Evolutionary conservation across 495 filamentous ascomycete species (phyloP), one percentile per base, ranked within the genome.

Genomic region (Aspergillus heteromorphus): DNA sequence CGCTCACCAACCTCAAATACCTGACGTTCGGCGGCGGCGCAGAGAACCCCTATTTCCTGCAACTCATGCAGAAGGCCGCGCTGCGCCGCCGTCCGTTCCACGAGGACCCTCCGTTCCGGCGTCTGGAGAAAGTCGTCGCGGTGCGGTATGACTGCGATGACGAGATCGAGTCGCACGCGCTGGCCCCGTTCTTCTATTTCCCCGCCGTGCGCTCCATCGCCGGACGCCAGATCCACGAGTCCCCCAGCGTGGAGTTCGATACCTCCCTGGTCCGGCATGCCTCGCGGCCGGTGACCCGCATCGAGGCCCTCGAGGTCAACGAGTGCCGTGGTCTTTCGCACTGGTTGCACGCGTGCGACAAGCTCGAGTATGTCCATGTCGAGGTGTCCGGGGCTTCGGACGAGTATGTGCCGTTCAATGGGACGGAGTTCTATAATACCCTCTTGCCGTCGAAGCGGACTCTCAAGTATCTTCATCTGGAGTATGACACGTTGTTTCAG

Each of bases 151-250:
- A 20, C 11, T 11, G 23, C 7, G 1, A 30, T 45, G n/a, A 2
- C 13, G 25, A 3, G 14, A 36, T 36, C 10, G 23, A 53, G 4
- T 36, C 40, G 40, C n/a, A 53, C 34, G 3, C 45, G 16, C 6
- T 45, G 9, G 19, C 40, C 16, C 25, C 40, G 20, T 45, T 53
- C 16, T 53, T 53, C 25, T 36, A 53, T 20, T 45, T 53, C 50
- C 50, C 50, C 1, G 23, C 40, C 4, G 40, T 45, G 8, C 50
- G 50, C 11, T 29, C 21, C 6, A 45, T 53, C 23, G 2, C 17
- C 20, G 40, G 16, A n/a, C 2, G 7, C 7, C 1, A 8, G 1
- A 30, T 53, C 5, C 5, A 14, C 14, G 50, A 45, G 40, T 18
- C 2, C 6, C 13, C 25, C n/a, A 20, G 4, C 13, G 18, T 17